phyloP scores from a whole-genome alignment of 495 filamentous ascomycete genomes.

The Aspergillus haitiensis region DNA sequence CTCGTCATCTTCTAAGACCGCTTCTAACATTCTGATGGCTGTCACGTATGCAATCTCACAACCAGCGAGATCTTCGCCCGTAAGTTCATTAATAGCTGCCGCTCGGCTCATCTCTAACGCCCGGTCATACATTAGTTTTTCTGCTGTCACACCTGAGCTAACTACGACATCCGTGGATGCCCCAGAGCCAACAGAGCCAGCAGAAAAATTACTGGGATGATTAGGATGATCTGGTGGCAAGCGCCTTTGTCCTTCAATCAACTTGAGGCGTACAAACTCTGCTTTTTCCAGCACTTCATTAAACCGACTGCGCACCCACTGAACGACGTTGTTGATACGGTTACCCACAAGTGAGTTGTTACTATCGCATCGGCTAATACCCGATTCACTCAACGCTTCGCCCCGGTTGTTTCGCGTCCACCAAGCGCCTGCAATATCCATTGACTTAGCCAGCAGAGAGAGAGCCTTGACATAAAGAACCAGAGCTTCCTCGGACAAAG shows the following conservation, averaged over 20 bases:
- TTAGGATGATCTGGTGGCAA: constrained; percentile 82
- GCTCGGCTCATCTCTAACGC: constrained; percentile 94
- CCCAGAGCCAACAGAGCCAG: constrained; percentile 48
- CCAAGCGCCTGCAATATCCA: constrained; percentile 94
- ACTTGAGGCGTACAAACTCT: constrained; percentile 81
- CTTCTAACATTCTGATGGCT: constrained; percentile 90
- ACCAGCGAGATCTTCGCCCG: constrained; percentile 80
- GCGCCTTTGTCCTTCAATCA: constrained; percentile 81
- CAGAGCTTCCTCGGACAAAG: constrained; percentile 88
- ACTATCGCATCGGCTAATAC: constrained; percentile 40
- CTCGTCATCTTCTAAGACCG: constrained; percentile 84
- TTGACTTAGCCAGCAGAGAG: constrained; percentile 84
- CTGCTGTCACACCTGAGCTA: constrained; percentile 79
- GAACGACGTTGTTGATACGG: constrained; percentile 88
- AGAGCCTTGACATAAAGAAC: constrained; percentile 95
- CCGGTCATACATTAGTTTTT: constrained; percentile 97
- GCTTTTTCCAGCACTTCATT: constrained; percentile 96
- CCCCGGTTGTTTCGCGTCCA: constrained; percentile 75
- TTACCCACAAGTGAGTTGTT: constrained; percentile 58
- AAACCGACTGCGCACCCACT: constrained; percentile 91
- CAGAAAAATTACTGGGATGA: constrained; percentile 74
- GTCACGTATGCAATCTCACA: constrained; percentile 94
- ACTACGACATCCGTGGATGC: constrained; percentile 66
- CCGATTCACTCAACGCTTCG: constrained; percentile 55
- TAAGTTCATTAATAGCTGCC: constrained; percentile 92